Conservation (phyloP, 495 filamentous ascomycete genomes). For the Aspergillus funiculosus region DNA sequence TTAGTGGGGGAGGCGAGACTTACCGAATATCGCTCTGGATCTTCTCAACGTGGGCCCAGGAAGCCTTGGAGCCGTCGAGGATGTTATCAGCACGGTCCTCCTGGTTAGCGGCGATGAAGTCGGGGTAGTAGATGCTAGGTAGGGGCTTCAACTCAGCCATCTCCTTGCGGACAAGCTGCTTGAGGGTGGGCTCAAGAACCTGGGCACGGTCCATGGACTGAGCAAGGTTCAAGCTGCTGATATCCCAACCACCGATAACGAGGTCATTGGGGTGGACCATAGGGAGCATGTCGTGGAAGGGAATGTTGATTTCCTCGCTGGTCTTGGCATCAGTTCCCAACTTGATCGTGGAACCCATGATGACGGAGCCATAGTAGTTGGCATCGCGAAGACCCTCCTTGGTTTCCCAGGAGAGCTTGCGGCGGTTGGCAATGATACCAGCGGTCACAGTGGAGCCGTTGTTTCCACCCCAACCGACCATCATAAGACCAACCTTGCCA, state of each 20-base stretch:
- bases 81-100: slow-evolving; percentile 94
- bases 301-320: slow-evolving; percentile 88
- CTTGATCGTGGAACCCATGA: slow-evolving; percentile 97
- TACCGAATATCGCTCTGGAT: slow-evolving; percentile 94
- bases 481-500: slow-evolving; percentile 92
- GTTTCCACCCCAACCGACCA: slow-evolving; percentile 98
- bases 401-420: slow-evolving; percentile 82
- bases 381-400: slow-evolving; percentile 76
- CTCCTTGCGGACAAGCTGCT: slow-evolving; percentile 82
- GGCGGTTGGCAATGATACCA: slow-evolving; percentile 93
- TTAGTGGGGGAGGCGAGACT: slow-evolving; percentile 20
- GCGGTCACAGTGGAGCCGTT: slow-evolving; percentile 97
- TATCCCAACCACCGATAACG: slow-evolving; percentile 95
- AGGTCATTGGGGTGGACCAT: slow-evolving; percentile 98
- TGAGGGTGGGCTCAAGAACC: slow-evolving; percentile 89
- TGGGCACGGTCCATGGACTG: slow-evolving; percentile 92
- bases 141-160: slow-evolving; percentile 86
- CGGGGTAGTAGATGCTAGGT: slow-evolving; percentile 95
- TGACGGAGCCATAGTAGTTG: slow-evolving; percentile 97
- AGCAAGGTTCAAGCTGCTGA: slow-evolving; percentile 81
- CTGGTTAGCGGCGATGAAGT: slow-evolving; percentile 99
- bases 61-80: slow-evolving; percentile 76
- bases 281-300: slow-evolving; percentile 87
- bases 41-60: slow-evolving; percentile 80
- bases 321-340: slow-evolving; percentile 83